Percentiles rank a stretch among this genome's conserved stretches.
Conservation (phyloP, 2,329 filamentous ascomycete genomes). For the Gyromitra esculenta region DNA sequence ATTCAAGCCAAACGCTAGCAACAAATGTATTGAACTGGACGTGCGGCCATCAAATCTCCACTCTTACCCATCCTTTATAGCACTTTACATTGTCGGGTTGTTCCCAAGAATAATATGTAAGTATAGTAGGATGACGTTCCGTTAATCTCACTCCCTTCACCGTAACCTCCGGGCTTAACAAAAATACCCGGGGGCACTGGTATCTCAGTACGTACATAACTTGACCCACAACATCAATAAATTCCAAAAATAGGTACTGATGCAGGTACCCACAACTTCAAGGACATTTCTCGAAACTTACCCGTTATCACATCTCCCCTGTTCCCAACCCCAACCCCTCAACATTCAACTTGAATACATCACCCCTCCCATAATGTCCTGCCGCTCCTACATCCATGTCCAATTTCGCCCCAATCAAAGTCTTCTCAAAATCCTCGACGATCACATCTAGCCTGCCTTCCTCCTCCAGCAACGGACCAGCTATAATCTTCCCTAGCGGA, state of each 20-base stretch:
- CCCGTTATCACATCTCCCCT: neutral
- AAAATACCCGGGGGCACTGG: neutral
- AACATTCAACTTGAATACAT: constrained; percentile 71
- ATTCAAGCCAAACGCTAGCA: too few relatives aligned
- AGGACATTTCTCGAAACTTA: neutral
- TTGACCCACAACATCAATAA: neutral
- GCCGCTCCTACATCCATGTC: constrained; percentile 89
- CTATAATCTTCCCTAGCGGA: constrained; percentile 80
- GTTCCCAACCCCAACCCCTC: constrained; percentile 66
- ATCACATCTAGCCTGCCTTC: constrained; percentile 61
- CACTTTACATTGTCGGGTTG: too few relatives aligned
- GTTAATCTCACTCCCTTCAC: neutral
- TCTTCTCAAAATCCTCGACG: constrained; percentile 62
- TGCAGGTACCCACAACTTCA: neutral
- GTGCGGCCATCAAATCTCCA: too few relatives aligned
- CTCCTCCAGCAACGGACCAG: constrained; percentile 82
- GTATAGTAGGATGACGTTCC: neutral
- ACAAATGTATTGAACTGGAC: too few relatives aligned
- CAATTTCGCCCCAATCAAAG: constrained; percentile 75
- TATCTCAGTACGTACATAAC: neutral
- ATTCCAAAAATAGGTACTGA: neutral
- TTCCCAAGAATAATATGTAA: neutral
- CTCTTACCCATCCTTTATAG: too few relatives aligned
- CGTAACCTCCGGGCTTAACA: neutral
- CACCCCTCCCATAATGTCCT: constrained; percentile 72